Evolutionary conservation across 1,139 yeast genomes (phyloP).

Genomic region (Debaryomycetaceae sp.): DNA sequence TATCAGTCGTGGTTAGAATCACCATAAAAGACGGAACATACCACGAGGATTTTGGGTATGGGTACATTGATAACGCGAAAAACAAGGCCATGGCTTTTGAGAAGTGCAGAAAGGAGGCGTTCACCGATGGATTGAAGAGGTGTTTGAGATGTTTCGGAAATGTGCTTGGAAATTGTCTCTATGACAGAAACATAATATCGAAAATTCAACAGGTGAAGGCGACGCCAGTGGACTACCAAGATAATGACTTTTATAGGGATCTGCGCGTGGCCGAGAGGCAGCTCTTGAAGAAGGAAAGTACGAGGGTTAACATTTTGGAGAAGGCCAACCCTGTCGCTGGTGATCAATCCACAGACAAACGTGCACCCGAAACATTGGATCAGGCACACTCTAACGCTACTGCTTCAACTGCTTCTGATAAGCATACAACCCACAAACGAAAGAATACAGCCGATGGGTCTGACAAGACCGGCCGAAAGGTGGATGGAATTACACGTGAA

Average conservation of each 20-base stretch:
- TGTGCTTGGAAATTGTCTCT: slow-evolving; percentile 74
- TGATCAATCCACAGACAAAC: slow-evolving; percentile 2
- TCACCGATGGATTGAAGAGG: slow-evolving; percentile 75
- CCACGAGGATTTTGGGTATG: slow-evolving; percentile 82
- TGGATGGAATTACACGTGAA: neutral
- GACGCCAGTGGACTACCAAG: slow-evolving; percentile 55
- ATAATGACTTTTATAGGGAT: slow-evolving; percentile 38
- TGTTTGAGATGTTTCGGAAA: slow-evolving; percentile 78
- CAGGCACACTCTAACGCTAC: slow-evolving; percentile 1
- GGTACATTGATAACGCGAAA: slow-evolving; percentile 69
- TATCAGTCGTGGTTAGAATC: slow-evolving; percentile 69
- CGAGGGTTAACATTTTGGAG: slow-evolving; percentile 6
- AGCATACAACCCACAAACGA: slow-evolving; percentile 4
- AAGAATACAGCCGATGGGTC: slow-evolving; percentile 4
- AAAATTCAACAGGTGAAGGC: slow-evolving; percentile 53
- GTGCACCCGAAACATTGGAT: neutral
- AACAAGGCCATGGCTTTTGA: slow-evolving; percentile 74
- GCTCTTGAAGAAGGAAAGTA: slow-evolving; percentile 12
- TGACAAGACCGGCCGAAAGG: neutral
- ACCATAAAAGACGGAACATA: slow-evolving; percentile 71
- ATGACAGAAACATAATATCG: slow-evolving; percentile 62
- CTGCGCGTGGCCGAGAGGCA: slow-evolving; percentile 33
- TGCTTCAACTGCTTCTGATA: slow-evolving; percentile 3
- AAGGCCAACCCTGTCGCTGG: neutral
- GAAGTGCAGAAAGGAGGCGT: slow-evolving; percentile 77